phyloP scores from a whole-genome alignment of 2,329 filamentous ascomycete genomes.

The Fusarium newnesense region DNA sequence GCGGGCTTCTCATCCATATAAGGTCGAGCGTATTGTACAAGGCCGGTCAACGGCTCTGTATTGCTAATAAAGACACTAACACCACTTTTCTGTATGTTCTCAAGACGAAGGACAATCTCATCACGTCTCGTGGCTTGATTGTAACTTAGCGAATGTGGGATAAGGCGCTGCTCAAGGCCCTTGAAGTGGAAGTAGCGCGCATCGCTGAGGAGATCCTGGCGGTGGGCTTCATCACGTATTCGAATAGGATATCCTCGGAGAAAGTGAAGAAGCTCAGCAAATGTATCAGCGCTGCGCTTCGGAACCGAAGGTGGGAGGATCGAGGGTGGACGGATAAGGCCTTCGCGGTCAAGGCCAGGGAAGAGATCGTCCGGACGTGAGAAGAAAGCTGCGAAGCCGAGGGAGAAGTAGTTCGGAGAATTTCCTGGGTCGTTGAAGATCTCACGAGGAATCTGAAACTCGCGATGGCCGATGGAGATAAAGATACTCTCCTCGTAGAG shows the following conservation, averaged over 20 bases:
- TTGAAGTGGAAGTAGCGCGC: slow-evolving; percentile 94
- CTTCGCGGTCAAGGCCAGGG: slow-evolving; percentile 82
- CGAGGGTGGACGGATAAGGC: slow-evolving; percentile 85
- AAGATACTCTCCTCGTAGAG: slow-evolving; percentile 93
- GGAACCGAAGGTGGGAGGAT: slow-evolving; percentile 86
- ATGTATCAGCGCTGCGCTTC: slow-evolving; percentile 83
- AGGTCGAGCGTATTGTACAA: slow-evolving; percentile 84
- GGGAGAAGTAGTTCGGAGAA: slow-evolving; percentile 93
- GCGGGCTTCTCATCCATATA: slow-evolving; percentile 80
- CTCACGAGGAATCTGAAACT: slow-evolving; percentile 91
- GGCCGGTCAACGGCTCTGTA: slow-evolving; percentile 52
- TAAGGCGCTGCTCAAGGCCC: slow-evolving; percentile 86
- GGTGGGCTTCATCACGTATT: slow-evolving; percentile 80
- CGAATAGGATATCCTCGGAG: slow-evolving; percentile 85
- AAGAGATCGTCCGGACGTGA: slow-evolving; percentile 82
- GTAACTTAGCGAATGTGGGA: slow-evolving; percentile 79
- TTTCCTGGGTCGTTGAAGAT: slow-evolving; percentile 88
- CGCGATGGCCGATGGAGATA: slow-evolving; percentile 85
- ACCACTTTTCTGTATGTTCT: slow-evolving; percentile 90
- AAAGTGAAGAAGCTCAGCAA: slow-evolving; percentile 83
- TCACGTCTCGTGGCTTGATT: slow-evolving; percentile 74
- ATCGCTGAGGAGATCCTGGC: slow-evolving; percentile 81
- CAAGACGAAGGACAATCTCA: slow-evolving; percentile 83
- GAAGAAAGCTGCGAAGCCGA: slow-evolving; percentile 91
- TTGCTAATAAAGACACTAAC: slow-evolving; percentile 68